A percentile compares a stretch with the other conserved stretches of the same genome.
phyloP scores from a whole-genome alignment of 2,329 filamentous ascomycete species.

The Zymoseptoria brevis region DNA sequence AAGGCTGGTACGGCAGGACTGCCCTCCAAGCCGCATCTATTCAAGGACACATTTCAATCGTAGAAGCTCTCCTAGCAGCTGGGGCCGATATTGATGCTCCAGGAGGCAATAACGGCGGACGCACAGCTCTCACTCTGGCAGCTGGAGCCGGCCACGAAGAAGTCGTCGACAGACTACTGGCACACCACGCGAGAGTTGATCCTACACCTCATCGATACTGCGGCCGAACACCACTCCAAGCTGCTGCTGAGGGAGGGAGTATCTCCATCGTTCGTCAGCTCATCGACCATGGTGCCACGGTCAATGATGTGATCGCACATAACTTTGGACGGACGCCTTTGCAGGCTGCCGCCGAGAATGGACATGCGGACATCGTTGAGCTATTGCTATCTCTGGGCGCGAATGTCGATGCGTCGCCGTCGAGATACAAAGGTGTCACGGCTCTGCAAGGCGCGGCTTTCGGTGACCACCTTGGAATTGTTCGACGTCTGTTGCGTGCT shows the following conservation, averaged over 20 bases:
- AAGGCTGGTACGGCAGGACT: constrained; percentile 20
- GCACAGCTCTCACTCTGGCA: constrained; percentile 14
- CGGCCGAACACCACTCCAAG: constrained; percentile 18
- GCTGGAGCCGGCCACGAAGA: constrained; percentile 12
- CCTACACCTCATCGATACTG: constrained; percentile 11
- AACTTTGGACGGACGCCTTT: constrained; percentile 13
- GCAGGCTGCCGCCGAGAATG: constrained; percentile 12
- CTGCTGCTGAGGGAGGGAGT: constrained; percentile 15
- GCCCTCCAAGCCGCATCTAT: constrained; percentile 17
- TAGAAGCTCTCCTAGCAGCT: constrained; percentile 11
- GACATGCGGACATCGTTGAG: constrained; percentile 11
- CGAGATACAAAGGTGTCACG: constrained; percentile 15
- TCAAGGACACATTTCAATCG: constrained; percentile 12
- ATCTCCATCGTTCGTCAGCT: constrained; percentile 9
- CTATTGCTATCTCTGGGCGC: constrained; percentile 9
- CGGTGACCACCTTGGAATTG: constrained; percentile 6
- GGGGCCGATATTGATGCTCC: constrained; percentile 14
- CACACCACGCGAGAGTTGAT: constrained; percentile 14
- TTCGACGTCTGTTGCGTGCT: constrained; percentile 8
- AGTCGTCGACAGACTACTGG: constrained; percentile 12
- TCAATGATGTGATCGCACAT: constrained; percentile 9
- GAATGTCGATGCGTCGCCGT: constrained; percentile 9
- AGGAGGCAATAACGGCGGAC: constrained; percentile 15
- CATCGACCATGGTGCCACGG: constrained; percentile 10
- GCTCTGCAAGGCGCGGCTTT: constrained; percentile 16